These are phyloP conservation scores for Suillus tomentosus DNA, from an alignment of 768 basidiomycete genomes.

Conservation along the genomic window DNA sequence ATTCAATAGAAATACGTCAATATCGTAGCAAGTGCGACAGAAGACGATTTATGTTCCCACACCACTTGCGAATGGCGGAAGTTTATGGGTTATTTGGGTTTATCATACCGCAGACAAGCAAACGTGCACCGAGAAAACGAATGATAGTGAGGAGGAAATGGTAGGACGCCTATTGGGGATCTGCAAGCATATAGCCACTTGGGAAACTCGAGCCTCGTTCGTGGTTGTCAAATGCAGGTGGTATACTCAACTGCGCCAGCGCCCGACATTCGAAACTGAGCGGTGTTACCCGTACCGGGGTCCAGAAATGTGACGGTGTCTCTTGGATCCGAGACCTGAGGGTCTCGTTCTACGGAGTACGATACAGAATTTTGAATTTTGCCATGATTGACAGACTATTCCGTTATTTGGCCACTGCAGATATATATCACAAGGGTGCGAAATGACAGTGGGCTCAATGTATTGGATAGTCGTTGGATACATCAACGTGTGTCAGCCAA, in stretches of 20 bases:
- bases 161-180: not conserved
- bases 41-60: not conserved
- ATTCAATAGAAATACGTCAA: not conserved
- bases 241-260: not conserved
- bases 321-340: not conserved
- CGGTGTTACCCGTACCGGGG: not conserved
- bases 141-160: not conserved
- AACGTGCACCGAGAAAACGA: not conserved
- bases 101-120: not conserved
- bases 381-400: conserved; percentile 63
- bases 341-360: not conserved
- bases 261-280: not conserved
- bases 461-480: not conserved
- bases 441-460: conserved; percentile 55
- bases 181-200: not conserved
- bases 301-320: not conserved
- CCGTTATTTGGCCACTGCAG: conserved; percentile 78
- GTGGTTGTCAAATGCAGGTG: not conserved
- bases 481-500: not conserved
- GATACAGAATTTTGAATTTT: conserved; percentile 27
- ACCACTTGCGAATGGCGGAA: not conserved
- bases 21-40: not conserved
- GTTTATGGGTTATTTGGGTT: not conserved
- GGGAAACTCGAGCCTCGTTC: not conserved
- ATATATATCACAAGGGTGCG: conserved; percentile 56